These are phyloP conservation scores for Penstemon newberryi DNA, from an alignment of 257 asterid genomes.

Conservation along the genomic window DNA sequence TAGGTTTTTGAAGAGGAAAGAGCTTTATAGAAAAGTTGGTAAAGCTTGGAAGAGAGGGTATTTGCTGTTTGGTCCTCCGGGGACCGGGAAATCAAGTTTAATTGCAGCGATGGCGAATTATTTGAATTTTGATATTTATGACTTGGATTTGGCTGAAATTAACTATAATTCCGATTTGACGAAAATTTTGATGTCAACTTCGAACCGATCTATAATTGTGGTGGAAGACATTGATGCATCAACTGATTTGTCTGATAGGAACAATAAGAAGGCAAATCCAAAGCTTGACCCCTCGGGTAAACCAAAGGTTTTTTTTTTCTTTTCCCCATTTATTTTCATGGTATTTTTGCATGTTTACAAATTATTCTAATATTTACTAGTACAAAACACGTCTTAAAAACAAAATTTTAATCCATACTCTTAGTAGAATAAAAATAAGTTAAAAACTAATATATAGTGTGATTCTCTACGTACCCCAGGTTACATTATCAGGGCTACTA, in stretches of 20 bases:
- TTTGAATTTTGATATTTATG: conserved; percentile 68
- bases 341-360: too few species aligned
- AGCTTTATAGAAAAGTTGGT: conserved; percentile 65
- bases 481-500: conserved; percentile 65
- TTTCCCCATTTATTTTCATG: too few species aligned
- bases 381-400: too few species aligned
- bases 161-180: conserved; percentile 61
- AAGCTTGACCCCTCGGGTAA: too few species aligned
- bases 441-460: not conserved
- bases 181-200: conserved; percentile 57
- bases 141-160: conserved; percentile 56
- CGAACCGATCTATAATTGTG: conserved; percentile 60
- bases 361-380: too few species aligned
- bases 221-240: conserved; percentile 80
- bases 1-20: conserved; percentile 60
- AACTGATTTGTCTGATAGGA: conserved; percentile 49
- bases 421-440: not conserved
- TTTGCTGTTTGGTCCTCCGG: conserved; percentile 76
- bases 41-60: conserved; percentile 85
- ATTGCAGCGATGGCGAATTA: conserved; percentile 79
- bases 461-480: conserved; percentile 26
- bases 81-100: conserved; percentile 74
- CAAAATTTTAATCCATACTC: not conserved
- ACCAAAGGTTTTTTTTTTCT: not conserved
- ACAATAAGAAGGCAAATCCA: too few species aligned